These are phyloP conservation scores for Metarhizium robertsii DNA, from an alignment of 2,329 filamentous ascomycete species.

Conservation along the genomic window DNA sequence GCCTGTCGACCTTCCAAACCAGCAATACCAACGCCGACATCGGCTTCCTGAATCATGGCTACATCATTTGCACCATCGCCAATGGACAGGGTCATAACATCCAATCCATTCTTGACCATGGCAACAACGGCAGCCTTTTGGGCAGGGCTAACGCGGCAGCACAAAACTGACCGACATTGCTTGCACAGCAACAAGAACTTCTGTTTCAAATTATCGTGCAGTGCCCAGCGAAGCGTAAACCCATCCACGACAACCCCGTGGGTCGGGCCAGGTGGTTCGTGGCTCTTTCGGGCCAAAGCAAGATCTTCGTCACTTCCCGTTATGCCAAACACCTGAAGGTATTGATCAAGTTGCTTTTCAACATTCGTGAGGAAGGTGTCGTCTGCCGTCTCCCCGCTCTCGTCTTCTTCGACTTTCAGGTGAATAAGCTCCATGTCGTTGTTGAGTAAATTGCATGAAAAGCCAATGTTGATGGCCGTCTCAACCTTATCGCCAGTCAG, in stretches of 20 bases:
- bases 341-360: constrained; percentile 63
- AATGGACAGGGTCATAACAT: constrained; percentile 92
- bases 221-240: constrained; percentile 80
- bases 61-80: constrained; percentile 94
- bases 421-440: constrained; percentile 97
- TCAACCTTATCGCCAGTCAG: constrained; percentile 97
- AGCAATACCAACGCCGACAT: constrained; percentile 93
- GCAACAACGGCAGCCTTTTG: constrained; percentile 96
- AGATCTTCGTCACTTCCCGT: constrained; percentile 83
- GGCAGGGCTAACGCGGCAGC: constrained; percentile 91
- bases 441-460: constrained; percentile 93
- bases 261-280: constrained; percentile 76
- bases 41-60: constrained; percentile 95
- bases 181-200: constrained; percentile 95
- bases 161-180: constrained; percentile 91
- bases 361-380: constrained; percentile 47
- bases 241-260: constrained; percentile 94
- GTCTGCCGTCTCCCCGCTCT: constrained; percentile 36
- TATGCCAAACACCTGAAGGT: constrained; percentile 64
- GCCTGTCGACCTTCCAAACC: constrained; percentile 88
- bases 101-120: constrained; percentile 89
- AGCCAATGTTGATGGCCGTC: constrained; percentile 98
- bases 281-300: constrained; percentile 65
- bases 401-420: constrained; percentile 73
- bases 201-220: constrained; percentile 74